Percentiles rank a stretch among this genome's conserved stretches.
These are phyloP conservation scores for Arxiozyma bovina DNA, from an alignment of 1,139 yeast species.

Conservation along the genomic window DNA sequence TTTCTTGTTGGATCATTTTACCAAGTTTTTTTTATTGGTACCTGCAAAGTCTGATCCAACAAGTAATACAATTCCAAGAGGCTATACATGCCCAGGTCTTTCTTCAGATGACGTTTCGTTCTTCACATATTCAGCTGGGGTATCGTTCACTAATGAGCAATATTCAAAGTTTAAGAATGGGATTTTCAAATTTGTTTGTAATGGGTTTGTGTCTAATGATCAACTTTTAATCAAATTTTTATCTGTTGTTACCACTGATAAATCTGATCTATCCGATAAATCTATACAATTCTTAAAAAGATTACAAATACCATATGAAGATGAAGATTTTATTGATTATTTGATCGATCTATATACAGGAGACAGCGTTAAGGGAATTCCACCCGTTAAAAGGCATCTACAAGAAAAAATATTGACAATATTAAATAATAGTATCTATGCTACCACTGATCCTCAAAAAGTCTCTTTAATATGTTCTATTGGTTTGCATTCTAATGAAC, in stretches of 20 bases:
- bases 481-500: slow-evolving; percentile 49
- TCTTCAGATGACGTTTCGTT: slow-evolving; percentile 46
- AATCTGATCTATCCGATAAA: slow-evolving; percentile 35
- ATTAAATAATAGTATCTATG: slow-evolving; percentile 44
- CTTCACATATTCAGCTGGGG: slow-evolving; percentile 62
- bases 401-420: slow-evolving; percentile 53
- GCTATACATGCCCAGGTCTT: slow-evolving; percentile 53
- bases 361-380: slow-evolving; percentile 30
- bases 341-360: slow-evolving; percentile 46
- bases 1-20: slow-evolving; percentile 41
- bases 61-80: slow-evolving; percentile 34
- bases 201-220: slow-evolving; percentile 29
- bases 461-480: slow-evolving; percentile 41
- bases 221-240: slow-evolving; percentile 36
- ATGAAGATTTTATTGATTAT: slow-evolving; percentile 35
- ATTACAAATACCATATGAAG: slow-evolving; percentile 46
- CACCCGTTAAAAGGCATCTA: slow-evolving; percentile 47
- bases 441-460: slow-evolving; percentile 34
- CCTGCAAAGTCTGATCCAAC: slow-evolving; percentile 36
- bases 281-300: slow-evolving; percentile 42
- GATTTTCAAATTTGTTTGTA: slow-evolving; percentile 35
- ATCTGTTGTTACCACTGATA: slow-evolving; percentile 58
- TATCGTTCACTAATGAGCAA: slow-evolving; percentile 43
- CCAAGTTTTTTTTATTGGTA: slow-evolving; percentile 48
- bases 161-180: slow-evolving; percentile 43